These are phyloP conservation scores for Phytophthora nicotianae DNA, from an alignment of 352 stramenopile genomes.

Conservation along the genomic window DNA sequence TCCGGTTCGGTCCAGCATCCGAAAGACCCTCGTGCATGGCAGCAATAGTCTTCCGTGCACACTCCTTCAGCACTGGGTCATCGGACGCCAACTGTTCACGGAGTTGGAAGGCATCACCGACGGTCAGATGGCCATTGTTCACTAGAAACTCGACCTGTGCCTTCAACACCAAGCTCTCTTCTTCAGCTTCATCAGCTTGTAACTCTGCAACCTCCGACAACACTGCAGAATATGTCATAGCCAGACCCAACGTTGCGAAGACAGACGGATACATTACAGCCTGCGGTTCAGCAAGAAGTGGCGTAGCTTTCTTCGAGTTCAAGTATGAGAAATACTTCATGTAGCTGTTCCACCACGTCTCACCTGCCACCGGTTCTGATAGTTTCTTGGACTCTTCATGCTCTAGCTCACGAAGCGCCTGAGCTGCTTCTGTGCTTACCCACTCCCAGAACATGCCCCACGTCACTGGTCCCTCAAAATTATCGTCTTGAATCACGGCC, in stretches of 20 bases:
- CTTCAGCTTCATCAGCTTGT: conserved; percentile 18
- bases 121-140: conserved; percentile 61
- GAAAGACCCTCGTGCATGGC: conserved; percentile 63
- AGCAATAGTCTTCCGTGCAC: conserved; percentile 63
- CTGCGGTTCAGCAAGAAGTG: conserved; percentile 31
- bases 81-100: conserved; percentile 63
- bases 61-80: conserved; percentile 48
- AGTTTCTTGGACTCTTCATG: conserved; percentile 55
- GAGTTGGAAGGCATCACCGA: conserved; percentile 75
- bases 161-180: conserved; percentile 56
- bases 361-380: conserved; percentile 41
- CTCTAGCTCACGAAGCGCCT: conserved; percentile 69
- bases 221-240: neutral
- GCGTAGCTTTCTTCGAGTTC: conserved; percentile 31
- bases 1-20: conserved; percentile 29
- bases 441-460: conserved; percentile 90
- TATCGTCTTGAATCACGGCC: conserved; percentile 58
- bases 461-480: conserved; percentile 69
- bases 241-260: conserved; percentile 12
- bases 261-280: conserved; percentile 38
- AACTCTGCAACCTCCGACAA: neutral
- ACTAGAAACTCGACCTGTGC: conserved; percentile 83
- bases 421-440: conserved; percentile 81
- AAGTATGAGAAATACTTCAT: conserved; percentile 50
- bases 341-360: conserved; percentile 79